These are phyloP conservation scores for Colletotrichum camelliae DNA, from an alignment of 2,329 filamentous ascomycete species.

Conservation along the genomic window DNA sequence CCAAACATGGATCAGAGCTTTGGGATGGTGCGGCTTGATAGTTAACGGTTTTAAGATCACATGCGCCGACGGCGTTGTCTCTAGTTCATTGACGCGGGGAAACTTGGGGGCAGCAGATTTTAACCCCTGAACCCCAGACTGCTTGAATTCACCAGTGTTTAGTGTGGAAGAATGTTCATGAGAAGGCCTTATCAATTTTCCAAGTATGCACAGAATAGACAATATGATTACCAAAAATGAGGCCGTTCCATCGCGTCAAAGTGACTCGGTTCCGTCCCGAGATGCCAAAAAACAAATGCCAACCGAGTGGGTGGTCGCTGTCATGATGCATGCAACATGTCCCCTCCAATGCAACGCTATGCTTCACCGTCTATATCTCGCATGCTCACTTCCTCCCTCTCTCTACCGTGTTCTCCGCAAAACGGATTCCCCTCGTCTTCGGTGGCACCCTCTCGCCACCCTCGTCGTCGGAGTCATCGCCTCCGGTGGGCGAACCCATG, in stretches of 20 bases:
- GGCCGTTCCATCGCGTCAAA: not conserved
- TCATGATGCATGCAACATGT: conserved; percentile 15
- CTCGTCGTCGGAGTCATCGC: conserved; percentile 62
- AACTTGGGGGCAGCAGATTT: not conserved
- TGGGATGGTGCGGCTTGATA: not conserved
- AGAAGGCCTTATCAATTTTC: not conserved
- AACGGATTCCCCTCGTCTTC: conserved; percentile 62
- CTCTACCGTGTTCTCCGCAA: conserved; percentile 53
- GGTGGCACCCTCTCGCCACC: conserved; percentile 59
- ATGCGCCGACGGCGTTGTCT: not conserved
- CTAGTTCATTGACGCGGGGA: not conserved
- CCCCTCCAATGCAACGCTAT: conserved; percentile 16
- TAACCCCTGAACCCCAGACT: not conserved
- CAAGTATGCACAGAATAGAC: conserved; percentile 7
- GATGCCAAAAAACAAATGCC: not conserved
- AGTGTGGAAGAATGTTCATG: not conserved
- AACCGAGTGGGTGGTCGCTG: not conserved
- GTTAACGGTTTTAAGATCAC: not conserved
- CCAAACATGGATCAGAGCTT: not conserved
- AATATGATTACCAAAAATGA: conserved; percentile 19
- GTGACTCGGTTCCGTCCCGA: not conserved
- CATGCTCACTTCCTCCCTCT: conserved; percentile 20
- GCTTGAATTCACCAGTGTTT: not conserved
- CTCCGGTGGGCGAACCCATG: conserved; percentile 43
- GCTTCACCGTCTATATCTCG: conserved; percentile 1